These are phyloP conservation scores for Myxozyma lipomycoides DNA, from an alignment of 805 yeast genomes.

Conservation along the genomic window DNA sequence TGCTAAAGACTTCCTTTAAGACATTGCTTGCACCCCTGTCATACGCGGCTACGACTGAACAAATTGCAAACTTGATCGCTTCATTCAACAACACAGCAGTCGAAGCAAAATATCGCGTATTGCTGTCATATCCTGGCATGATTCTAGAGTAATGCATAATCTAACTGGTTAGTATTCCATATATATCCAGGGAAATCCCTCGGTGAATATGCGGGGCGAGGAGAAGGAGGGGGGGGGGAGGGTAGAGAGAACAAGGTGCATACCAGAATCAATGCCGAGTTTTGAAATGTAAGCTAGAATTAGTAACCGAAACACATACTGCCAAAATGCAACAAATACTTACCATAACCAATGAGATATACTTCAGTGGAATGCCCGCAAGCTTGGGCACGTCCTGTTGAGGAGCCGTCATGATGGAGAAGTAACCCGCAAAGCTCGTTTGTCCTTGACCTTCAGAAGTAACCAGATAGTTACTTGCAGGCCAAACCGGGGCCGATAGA, in stretches of 20 bases:
- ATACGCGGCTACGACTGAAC: conserved; percentile 31
- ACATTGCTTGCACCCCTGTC: conserved; percentile 22
- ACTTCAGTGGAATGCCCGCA: conserved; percentile 34
- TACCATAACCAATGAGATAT: conserved; percentile 38
- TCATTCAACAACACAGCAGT: conserved; percentile 44
- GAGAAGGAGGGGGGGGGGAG: neutral
- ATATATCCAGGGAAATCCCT: neutral
- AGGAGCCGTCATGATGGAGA: neutral
- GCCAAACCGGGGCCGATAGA: no score
- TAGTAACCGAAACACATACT: neutral
- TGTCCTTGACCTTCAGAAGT: no score
- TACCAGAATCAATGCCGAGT: conserved; percentile 40
- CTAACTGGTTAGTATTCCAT: conserved; percentile 5
- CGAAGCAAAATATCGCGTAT: conserved; percentile 38
- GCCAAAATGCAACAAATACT: neutral
- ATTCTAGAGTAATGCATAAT: conserved; percentile 43
- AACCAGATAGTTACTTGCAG: no score
- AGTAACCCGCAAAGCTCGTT: no score
- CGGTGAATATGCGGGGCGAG: neutral
- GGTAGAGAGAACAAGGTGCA: neutral
- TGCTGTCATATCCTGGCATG: conserved; percentile 37
- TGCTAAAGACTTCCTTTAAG: conserved; percentile 35
- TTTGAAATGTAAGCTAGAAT: conserved; percentile 38
- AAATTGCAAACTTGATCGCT: conserved; percentile 37
- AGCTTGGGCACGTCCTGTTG: conserved; percentile 24